Percentiles rank a stretch among this genome's conserved stretches.
Conservation (phyloP, 352 stramenopile species). For the Peronosclerospora sorghi region DNA sequence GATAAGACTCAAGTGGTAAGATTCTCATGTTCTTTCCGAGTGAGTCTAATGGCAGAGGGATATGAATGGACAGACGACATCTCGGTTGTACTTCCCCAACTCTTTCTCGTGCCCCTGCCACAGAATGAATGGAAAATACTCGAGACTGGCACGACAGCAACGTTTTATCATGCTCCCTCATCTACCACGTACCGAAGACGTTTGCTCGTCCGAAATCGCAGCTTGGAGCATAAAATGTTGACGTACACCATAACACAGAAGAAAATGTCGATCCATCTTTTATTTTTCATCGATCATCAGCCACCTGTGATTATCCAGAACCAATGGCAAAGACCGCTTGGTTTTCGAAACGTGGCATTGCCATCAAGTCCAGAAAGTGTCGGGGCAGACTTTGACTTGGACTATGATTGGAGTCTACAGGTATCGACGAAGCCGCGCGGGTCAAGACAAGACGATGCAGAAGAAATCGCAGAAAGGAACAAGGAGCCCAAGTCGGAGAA, state of each 20-base stretch:
- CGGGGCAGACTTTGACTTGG: slow-evolving; percentile 42
- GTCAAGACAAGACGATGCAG: background rate
- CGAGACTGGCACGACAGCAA: slow-evolving; percentile 10
- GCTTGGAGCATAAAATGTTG: slow-evolving; percentile 46
- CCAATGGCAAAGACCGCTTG: slow-evolving; percentile 37
- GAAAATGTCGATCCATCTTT: slow-evolving; percentile 35
- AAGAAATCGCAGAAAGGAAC: background rate
- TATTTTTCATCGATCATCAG: slow-evolving; percentile 62
- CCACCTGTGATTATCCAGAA: slow-evolving; percentile 58
- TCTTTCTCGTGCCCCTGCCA: slow-evolving; percentile 23
- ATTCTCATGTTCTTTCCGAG: slow-evolving; percentile 39
- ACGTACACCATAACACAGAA: slow-evolving; percentile 56
- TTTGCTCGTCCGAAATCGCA: slow-evolving; percentile 42
- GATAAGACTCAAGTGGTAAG: slow-evolving; percentile 25
- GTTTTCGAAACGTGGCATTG: slow-evolving; percentile 35
- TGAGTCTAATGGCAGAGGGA: slow-evolving; percentile 20
- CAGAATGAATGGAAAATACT: slow-evolving; percentile 18
- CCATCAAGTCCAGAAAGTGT: slow-evolving; percentile 40
- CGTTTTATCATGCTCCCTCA: slow-evolving; percentile 34
- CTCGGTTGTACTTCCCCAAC: slow-evolving; percentile 24
- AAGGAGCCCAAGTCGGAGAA: slow-evolving; percentile 3
- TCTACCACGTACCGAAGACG: slow-evolving; percentile 37
- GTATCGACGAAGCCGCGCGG: slow-evolving; percentile 10
- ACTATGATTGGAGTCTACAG: slow-evolving; percentile 60
- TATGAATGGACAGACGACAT: slow-evolving; percentile 47